These are phyloP conservation scores for Oidiodendron maius DNA, from an alignment of 495 filamentous ascomycete genomes.

Conservation along the genomic window DNA sequence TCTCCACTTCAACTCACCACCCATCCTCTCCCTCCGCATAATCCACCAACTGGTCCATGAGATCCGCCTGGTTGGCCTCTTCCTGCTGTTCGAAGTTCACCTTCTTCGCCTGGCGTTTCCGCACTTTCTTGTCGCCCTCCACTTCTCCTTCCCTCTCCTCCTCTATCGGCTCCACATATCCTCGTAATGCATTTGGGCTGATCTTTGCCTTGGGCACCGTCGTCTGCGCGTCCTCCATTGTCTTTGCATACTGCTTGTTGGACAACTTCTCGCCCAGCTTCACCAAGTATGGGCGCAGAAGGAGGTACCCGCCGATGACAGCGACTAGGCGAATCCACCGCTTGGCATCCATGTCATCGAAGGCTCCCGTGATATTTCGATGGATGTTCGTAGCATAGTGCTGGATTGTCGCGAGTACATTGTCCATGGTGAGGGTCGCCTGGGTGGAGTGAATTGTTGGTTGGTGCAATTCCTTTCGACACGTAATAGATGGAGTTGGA, in stretches of 20 bases:
- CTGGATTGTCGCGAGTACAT: not conserved
- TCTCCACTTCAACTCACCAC: not conserved
- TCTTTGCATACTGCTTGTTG: constrained; percentile 36
- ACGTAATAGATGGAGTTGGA: no score
- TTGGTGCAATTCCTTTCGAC: no score
- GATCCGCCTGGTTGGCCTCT: constrained; percentile 62
- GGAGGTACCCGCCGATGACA: constrained; percentile 54
- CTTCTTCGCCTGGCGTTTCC: constrained; percentile 55
- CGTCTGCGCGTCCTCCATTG: constrained; percentile 26
- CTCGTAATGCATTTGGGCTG: constrained; percentile 44
- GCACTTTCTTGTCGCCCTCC: constrained; percentile 53
- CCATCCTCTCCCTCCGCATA: constrained; percentile 13
- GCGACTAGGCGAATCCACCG: constrained; percentile 58
- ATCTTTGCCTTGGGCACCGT: constrained; percentile 27
- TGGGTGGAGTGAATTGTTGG: no score
- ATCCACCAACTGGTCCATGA: constrained; percentile 65
- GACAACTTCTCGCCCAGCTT: constrained; percentile 39
- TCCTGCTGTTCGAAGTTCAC: constrained; percentile 49
- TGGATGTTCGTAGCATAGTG: not conserved
- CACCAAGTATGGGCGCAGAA: constrained; percentile 61
- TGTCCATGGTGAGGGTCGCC: no score
- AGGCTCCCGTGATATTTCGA: constrained; percentile 48
- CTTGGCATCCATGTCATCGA: constrained; percentile 45
- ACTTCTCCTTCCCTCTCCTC: constrained; percentile 50
- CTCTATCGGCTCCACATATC: constrained; percentile 39